These are phyloP conservation scores for Furculomyces boomerangus DNA, from an alignment of 371 early-diverging fungal species.

Conservation along the genomic window DNA sequence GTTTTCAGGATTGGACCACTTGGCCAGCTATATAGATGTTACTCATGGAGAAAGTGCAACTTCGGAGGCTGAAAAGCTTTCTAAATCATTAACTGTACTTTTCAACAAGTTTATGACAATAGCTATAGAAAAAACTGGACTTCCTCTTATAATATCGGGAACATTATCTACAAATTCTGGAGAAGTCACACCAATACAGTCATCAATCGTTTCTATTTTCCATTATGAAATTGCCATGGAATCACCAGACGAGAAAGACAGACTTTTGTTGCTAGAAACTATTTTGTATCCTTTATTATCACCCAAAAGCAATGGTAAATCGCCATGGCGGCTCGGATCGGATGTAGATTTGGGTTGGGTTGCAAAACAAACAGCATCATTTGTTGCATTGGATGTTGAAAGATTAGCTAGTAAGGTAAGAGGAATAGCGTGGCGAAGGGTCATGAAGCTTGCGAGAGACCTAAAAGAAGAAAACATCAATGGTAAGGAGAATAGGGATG, in stretches of 20 bases:
- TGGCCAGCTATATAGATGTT: constrained; percentile 46
- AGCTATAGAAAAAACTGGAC: constrained; percentile 33
- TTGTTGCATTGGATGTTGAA: constrained; percentile 67
- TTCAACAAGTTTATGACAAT: constrained; percentile 38
- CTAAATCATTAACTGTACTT: constrained; percentile 45
- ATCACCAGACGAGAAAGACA: constrained; percentile 51
- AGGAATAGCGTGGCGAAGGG: constrained; percentile 36
- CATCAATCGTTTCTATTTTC: constrained; percentile 40
- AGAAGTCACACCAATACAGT: constrained; percentile 38
- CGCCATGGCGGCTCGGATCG: constrained; percentile 33
- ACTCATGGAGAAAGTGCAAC: constrained; percentile 11
- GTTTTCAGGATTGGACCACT: constrained; percentile 57
- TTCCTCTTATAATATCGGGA: constrained; percentile 58
- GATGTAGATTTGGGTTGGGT: constrained; percentile 44
- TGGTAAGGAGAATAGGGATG: neutral
- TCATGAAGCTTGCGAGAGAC: neutral
- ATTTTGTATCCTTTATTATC: constrained; percentile 13
- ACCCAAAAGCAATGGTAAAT: neutral
- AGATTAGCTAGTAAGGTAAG: constrained; percentile 57
- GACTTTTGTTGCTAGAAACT: constrained; percentile 35
- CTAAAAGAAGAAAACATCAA: neutral
- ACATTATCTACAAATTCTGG: constrained; percentile 23
- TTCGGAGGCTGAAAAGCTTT: constrained; percentile 50
- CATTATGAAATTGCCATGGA: constrained; percentile 46
- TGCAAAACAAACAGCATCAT: constrained; percentile 82